Percentiles rank a stretch among this genome's conserved stretches.
These are phyloP conservation scores for Acanthochlamys bracteata DNA, from an alignment of 106 monocot genomes.

Conservation along the genomic window DNA sequence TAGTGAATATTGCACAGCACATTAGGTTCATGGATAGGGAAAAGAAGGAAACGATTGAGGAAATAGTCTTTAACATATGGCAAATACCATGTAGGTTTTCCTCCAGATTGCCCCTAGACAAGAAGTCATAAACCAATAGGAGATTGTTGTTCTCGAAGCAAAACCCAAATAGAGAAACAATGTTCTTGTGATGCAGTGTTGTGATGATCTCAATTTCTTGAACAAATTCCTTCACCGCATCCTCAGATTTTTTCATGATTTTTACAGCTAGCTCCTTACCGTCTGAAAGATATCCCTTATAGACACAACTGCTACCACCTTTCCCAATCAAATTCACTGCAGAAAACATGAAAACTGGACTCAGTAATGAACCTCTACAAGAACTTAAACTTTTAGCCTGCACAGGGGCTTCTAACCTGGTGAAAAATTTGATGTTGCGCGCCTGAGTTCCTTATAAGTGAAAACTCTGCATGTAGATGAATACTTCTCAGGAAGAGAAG, in stretches of 20 bases:
- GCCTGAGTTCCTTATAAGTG: conserved; percentile 42
- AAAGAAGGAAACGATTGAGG: neutral
- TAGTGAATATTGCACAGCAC: neutral
- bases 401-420: conserved; percentile 20
- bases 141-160: conserved; percentile 50
- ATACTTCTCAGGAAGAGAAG: conserved; percentile 40
- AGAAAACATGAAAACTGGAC: neutral
- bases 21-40: neutral
- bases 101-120: conserved; percentile 57
- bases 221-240: conserved; percentile 47
- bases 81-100: conserved; percentile 52
- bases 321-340: conserved; percentile 60
- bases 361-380: neutral
- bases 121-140: conserved; percentile 61
- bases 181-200: conserved; percentile 49
- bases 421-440: conserved; percentile 62
- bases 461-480: conserved; percentile 54
- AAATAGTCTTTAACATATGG: neutral
- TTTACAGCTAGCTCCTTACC: conserved; percentile 67
- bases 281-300: conserved; percentile 36
- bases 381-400: too few relatives aligned
- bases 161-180: conserved; percentile 63
- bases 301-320: conserved; percentile 70
- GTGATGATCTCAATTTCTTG: conserved; percentile 69
- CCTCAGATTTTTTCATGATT: conserved; percentile 37